Base-by-base conservation (phyloP, 176 grass and related monocot species). In the Pontederia crassipes region DNA sequence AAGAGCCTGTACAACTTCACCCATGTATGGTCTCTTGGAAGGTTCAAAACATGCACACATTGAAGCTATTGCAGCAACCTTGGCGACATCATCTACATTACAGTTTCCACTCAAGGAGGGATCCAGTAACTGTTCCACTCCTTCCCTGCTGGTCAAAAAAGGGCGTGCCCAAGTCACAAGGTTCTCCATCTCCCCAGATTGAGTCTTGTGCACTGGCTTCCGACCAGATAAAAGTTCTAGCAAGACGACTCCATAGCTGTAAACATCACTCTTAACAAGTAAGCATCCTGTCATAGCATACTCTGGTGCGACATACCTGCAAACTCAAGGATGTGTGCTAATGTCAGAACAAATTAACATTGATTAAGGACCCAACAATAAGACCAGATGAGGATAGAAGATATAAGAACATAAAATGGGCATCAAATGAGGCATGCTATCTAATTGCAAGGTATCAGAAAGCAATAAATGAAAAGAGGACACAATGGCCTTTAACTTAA, bases 281-380 rank as follows among this genome's bases (percentile, higher is more conserved):
- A 74, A 40, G 55, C 64, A 59, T 12, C 59, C 71, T 4, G 71
- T 74, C 71, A 74, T 74, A 26, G 71, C 71, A 64, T 74, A 74
- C 48, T 74, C 71, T 5, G 71, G 71, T 4, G 71, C 71, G 46
- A 74, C 60, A 56, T 64, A 74, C 51, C 71, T 74, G 28, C 6
- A 40, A 40, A 40, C 32, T 40, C 32, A 40, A 40, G 32, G 32
- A 40, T 40, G 6, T 40, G 32, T 40, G 32, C 32, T 40, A 4
- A 40, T 40, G 6, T 40, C 32, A 40, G 32, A 40, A 40, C 1
- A 40, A 40, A 40, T 24, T 24, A 40, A 40, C 0, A 40, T 40
- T 40, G 32, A 24, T 24, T 24, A 24, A 24, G 20, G 20, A 24
- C 20, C 20, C 20, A 24, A 24, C 20, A 24, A 24, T 24, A 24